Percentiles rank a stretch among this genome's conserved stretches.
Evolutionary conservation across 345 rosid genomes (phyloP).

Genomic region (Ceriops decandra): DNA sequence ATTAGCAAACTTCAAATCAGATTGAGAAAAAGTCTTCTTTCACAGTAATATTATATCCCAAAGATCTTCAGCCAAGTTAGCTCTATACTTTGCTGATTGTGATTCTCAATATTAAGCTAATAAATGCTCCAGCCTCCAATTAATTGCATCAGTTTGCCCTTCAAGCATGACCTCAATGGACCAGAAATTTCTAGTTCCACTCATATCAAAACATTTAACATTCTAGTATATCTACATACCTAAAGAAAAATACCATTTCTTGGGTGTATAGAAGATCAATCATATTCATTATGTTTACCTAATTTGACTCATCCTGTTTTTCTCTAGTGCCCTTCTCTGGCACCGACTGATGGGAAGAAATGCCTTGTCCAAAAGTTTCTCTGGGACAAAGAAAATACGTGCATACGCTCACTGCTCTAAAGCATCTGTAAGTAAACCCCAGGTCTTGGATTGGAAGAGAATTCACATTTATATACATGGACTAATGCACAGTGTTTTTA

Average conservation of each 20-base stretch:
- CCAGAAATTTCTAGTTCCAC: too few relatives aligned
- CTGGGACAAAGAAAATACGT: slow-evolving; percentile 30
- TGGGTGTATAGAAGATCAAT: background rate
- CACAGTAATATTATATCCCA: too few relatives aligned
- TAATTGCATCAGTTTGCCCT: too few relatives aligned
- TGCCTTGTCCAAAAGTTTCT: slow-evolving; percentile 29
- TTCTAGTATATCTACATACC: background rate
- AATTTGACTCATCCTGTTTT: background rate
- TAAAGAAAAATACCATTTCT: background rate
- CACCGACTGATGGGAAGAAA: slow-evolving; percentile 44
- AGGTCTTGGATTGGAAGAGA: background rate
- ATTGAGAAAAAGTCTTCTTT: too few relatives aligned
- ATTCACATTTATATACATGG: background rate
- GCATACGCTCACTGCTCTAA: slow-evolving; percentile 45
- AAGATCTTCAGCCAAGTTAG: too few relatives aligned
- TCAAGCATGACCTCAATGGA: too few relatives aligned
- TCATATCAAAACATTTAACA: too few relatives aligned
- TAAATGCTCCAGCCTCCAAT: too few relatives aligned
- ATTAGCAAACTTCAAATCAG: background rate
- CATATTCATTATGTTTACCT: background rate
- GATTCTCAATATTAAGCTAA: too few relatives aligned
- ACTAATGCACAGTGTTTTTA: slow-evolving; percentile 1
- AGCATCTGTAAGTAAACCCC: slow-evolving; percentile 21
- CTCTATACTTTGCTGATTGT: too few relatives aligned
- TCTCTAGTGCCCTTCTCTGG: slow-evolving; percentile 47